Percentiles rank a stretch among this genome's conserved stretches.
phyloP scores from a whole-genome alignment of 2,329 filamentous ascomycete genomes.

The Berkeleyomyces basicola region DNA sequence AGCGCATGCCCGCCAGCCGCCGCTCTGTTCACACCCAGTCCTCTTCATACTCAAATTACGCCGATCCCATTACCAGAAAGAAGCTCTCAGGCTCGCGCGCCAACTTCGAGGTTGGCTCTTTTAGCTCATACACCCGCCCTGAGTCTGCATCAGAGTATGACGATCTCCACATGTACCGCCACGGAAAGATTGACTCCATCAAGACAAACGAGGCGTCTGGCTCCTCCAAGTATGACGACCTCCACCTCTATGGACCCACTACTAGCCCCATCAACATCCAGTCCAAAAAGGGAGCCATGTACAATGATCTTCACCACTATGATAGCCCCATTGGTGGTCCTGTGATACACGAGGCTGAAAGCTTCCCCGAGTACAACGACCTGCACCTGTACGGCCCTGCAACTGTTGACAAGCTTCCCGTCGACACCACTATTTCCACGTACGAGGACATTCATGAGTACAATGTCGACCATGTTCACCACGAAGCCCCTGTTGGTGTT shows the following conservation, averaged over 20 bases:
- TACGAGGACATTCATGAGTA: slow-evolving; percentile 28
- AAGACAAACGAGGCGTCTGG: slow-evolving; percentile 12
- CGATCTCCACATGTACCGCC: slow-evolving; percentile 24
- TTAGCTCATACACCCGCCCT: slow-evolving; percentile 18
- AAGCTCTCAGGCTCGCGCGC: neutral
- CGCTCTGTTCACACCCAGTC: slow-evolving; percentile 6
- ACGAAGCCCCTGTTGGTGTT: slow-evolving; percentile 1
- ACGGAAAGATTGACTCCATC: slow-evolving; percentile 19
- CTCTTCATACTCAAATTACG: neutral
- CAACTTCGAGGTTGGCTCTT: slow-evolving; percentile 15
- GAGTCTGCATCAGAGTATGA: slow-evolving; percentile 18
- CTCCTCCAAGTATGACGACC: slow-evolving; percentile 22
- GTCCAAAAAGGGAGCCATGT: slow-evolving; percentile 20
- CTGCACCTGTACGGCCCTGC: slow-evolving; percentile 24
- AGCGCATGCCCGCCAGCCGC: slow-evolving; percentile 5
- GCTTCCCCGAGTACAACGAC: slow-evolving; percentile 25
- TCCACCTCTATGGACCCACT: slow-evolving; percentile 21
- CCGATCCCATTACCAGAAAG: slow-evolving; percentile 1
- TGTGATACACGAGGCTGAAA: slow-evolving; percentile 20
- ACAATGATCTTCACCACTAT: slow-evolving; percentile 24
- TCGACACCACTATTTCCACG: slow-evolving; percentile 18
- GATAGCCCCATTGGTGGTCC: slow-evolving; percentile 20
- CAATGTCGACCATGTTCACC: slow-evolving; percentile 19
- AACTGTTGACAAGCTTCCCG: slow-evolving; percentile 24
- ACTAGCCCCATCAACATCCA: slow-evolving; percentile 19